Base-by-base conservation (phyloP, 805 yeast species). In the Starmerella kuoi region DNA sequence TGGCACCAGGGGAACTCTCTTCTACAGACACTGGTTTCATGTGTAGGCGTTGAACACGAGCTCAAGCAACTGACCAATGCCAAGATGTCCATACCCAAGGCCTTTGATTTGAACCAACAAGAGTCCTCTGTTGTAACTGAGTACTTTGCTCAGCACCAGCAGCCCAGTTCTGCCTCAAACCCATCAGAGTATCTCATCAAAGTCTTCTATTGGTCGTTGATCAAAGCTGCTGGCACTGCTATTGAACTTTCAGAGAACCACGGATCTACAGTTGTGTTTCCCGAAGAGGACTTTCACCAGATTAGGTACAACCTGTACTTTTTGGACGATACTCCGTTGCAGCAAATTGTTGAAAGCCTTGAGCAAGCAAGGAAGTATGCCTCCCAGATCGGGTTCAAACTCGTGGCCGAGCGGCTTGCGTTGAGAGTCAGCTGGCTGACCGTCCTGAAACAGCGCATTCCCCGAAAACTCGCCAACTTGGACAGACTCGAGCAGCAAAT, bases 1-100 rank as follows among this genome's bases (percentile, higher is more conserved):
- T 88, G 97, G 97, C 65, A 84, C 31, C 68, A 73, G 42, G 84
- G 84, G 44, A 71, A 79, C 45, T 73, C 87, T 6, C 62, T 85
- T 35, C 73, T 85, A n/a, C 81, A 78, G 19, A 82, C 88, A 0
- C 71, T 88, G 1, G 63, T 85, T 35, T 75, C 93, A 48, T 80
- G 87, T 54, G 63, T 82, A 18, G 79, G 77, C 53, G 77, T 85
- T 19, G 85, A 80, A 51, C 64, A 69, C 18, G 51, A 77, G n/a
- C 57, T 80, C 15, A 57, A 59, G 12, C 61, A 63, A 33, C 42
- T 56, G 31, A 36, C 45, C 6, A 3, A 21, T 22, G 12, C 38
- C n/a, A 20, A 28, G 21, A 30, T 19, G 9, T 11, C 9, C 12
- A 11, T 14, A 11, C 28, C 28, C 9, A 9, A 9, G 9, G 14